Evolutionary conservation across 164 flowering plant species (phyloP).

Genomic region (Cinnamomum micranthum): DNA sequence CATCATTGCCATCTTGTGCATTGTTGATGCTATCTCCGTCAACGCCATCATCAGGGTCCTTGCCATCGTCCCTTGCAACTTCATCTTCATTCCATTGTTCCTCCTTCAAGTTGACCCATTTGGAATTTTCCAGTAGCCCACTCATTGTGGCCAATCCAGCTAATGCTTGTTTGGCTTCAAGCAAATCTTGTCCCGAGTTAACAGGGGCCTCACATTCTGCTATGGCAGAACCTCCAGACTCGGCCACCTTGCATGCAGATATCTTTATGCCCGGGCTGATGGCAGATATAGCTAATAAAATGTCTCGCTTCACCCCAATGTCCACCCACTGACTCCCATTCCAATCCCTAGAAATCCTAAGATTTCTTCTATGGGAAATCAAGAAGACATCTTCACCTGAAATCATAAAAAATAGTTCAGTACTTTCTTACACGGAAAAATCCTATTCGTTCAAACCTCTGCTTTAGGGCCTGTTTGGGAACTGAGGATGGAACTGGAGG

Average conservation of each 20-base stretch:
- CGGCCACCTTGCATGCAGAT: constrained; percentile 35
- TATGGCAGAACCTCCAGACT: constrained; percentile 29
- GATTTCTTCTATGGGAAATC: constrained; percentile 36
- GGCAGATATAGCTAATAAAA: constrained; percentile 41
- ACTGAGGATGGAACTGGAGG: too few species aligned
- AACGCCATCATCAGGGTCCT: constrained; percentile 6
- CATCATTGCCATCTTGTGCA: constrained; percentile 1
- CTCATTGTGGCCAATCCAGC: constrained; percentile 11
- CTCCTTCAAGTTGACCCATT: constrained; percentile 18
- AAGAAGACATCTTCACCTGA: constrained; percentile 70
- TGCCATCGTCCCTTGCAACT: constrained; percentile 18
- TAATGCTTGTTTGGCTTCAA: constrained; percentile 24
- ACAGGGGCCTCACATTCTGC: constrained; percentile 21
- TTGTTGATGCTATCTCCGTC: constrained; percentile 8
- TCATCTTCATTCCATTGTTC: constrained; percentile 20
- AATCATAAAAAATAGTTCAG: neutral
- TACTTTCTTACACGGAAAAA: too few species aligned
- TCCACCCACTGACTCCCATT: constrained; percentile 59
- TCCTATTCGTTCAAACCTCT: too few species aligned
- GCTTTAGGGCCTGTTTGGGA: too few species aligned
- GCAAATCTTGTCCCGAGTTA: constrained; percentile 20
- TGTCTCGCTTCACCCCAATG: constrained; percentile 52
- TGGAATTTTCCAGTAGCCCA: constrained; percentile 14
- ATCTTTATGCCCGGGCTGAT: constrained; percentile 38
- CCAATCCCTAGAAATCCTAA: constrained; percentile 85